These are phyloP conservation scores for Capronia americana DNA, from an alignment of 2,329 filamentous ascomycete genomes.

Conservation along the genomic window DNA sequence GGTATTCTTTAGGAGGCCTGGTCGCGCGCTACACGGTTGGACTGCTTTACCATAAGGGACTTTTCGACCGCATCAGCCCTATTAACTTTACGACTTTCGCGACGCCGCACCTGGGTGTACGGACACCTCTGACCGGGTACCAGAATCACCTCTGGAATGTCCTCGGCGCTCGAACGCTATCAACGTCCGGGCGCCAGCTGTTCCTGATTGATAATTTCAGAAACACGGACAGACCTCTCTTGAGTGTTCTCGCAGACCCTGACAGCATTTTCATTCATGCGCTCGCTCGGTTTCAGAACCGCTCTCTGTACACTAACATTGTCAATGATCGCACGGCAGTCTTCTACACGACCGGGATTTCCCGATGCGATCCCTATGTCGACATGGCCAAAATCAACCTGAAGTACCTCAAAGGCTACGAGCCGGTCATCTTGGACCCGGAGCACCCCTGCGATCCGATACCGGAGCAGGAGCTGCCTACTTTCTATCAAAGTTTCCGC, in stretches of 20 bases:
- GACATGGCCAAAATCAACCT: constrained; percentile 71
- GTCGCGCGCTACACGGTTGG: constrained; percentile 87
- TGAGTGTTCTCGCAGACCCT: constrained; percentile 81
- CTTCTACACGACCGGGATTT: constrained; percentile 82
- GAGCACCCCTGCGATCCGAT: constrained; percentile 64
- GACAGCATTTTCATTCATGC: constrained; percentile 85
- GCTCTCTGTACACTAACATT: constrained; percentile 83
- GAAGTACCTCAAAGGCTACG: constrained; percentile 76
- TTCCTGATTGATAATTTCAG: constrained; percentile 88
- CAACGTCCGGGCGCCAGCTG: constrained; percentile 82
- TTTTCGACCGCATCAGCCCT: constrained; percentile 79
- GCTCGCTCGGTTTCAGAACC: constrained; percentile 75
- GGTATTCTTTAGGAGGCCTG: constrained; percentile 88
- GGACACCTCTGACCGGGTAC: constrained; percentile 71
- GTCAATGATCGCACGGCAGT: constrained; percentile 82
- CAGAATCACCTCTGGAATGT: constrained; percentile 77
- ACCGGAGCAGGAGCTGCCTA: constrained; percentile 43
- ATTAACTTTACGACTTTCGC: constrained; percentile 96
- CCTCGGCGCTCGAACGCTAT: constrained; percentile 80
- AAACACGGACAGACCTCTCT: constrained; percentile 77
- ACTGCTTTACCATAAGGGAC: constrained; percentile 78
- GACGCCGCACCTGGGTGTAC: constrained; percentile 79
- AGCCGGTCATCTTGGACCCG: constrained; percentile 76
- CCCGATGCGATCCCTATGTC: constrained; percentile 77
- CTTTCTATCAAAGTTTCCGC: constrained; percentile 47